Conservation (phyloP, 1,284 basidiomycete genomes). For the Porogramme epimiltina region DNA sequence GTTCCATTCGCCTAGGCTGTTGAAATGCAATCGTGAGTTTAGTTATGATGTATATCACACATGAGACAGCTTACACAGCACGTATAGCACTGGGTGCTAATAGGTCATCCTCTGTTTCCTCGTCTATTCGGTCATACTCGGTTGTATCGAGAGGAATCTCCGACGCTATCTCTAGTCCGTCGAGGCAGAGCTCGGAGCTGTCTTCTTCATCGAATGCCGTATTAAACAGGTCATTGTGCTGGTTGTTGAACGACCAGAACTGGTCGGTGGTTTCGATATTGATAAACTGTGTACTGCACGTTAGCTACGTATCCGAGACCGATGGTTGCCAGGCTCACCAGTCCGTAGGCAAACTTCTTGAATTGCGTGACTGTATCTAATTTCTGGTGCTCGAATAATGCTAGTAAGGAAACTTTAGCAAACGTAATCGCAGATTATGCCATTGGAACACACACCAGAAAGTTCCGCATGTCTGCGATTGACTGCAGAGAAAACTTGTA, state of each 20-base stretch:
- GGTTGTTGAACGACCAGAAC: conserved; percentile 5
- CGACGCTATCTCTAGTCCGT: neutral
- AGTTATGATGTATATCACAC: neutral
- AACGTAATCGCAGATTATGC: neutral
- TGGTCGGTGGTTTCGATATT: neutral
- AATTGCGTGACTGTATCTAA: conserved; percentile 28
- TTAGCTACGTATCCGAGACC: neutral
- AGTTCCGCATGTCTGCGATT: neutral
- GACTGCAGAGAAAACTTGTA: conserved; percentile 2
- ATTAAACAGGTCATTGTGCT: neutral
- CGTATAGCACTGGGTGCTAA: neutral
- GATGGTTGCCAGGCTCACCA: conserved; percentile 21
- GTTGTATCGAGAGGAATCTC: neutral
- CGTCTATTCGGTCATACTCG: conserved; percentile 3
- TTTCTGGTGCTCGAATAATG: conserved; percentile 36
- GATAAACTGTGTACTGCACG: neutral
- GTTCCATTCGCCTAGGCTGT: conserved; percentile 10
- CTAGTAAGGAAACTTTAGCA: conserved; percentile 24
- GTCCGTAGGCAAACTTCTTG: conserved; percentile 25
- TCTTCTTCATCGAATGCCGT: conserved; percentile 1
- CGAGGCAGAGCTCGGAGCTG: no score
- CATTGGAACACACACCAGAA: neutral
- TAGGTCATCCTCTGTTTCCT: conserved; percentile 6
- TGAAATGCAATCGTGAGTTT: neutral
- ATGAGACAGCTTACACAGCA: conserved; percentile 1